Evolutionary conservation across 2,329 filamentous ascomycete species (phyloP).

Genomic region (Aureobasidium sp.): DNA sequence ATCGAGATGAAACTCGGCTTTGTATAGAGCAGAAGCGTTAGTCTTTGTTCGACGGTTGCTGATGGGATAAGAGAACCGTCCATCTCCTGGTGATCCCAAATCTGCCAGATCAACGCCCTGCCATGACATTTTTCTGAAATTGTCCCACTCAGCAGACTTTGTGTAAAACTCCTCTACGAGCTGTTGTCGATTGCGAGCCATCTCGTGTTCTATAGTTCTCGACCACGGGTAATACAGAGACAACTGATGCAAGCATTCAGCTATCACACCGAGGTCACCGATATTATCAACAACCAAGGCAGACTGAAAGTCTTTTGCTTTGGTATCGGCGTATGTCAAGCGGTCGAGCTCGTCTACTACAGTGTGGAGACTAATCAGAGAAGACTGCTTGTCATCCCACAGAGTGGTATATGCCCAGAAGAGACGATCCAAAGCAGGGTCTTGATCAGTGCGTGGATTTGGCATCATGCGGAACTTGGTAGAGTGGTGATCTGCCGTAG

Average conservation of each 20-base stretch:
- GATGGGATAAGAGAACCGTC: constrained; percentile 40
- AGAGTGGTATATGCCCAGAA: background rate
- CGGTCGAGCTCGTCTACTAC: background rate
- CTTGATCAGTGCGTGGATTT: background rate
- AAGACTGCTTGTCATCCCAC: background rate
- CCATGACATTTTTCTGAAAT: constrained; percentile 14
- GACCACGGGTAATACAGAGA: constrained; percentile 15
- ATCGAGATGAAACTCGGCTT: constrained; percentile 42
- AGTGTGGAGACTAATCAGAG: background rate
- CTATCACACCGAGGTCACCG: background rate
- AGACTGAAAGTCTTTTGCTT: background rate
- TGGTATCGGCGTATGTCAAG: background rate
- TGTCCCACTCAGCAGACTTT: background rate
- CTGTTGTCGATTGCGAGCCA: background rate
- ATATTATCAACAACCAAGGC: background rate
- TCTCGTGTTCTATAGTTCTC: background rate
- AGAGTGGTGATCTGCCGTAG: background rate
- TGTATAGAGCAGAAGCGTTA: constrained; percentile 36
- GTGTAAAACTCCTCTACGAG: constrained; percentile 1
- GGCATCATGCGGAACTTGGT: background rate
- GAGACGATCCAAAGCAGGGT: background rate
- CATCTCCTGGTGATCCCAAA: constrained; percentile 18
- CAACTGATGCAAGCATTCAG: constrained; percentile 9
- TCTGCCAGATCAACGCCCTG: constrained; percentile 6
- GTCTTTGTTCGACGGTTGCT: constrained; percentile 39